Conservation (phyloP, 1,139 yeast species). For the Taphrina wiesneri region DNA sequence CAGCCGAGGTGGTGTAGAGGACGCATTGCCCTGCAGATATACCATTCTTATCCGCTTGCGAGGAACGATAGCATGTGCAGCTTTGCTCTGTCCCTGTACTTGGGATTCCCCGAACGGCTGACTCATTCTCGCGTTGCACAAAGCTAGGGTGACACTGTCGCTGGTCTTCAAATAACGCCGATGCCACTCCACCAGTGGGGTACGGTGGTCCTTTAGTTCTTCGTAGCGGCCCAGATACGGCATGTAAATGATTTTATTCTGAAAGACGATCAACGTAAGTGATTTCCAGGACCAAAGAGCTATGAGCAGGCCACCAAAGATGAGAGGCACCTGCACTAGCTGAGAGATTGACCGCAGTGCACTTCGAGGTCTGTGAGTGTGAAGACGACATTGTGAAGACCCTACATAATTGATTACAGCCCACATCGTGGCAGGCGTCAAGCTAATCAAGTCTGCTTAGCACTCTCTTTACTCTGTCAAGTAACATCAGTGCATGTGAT, state of each 20-base stretch:
- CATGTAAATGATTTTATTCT: conserved; percentile 31
- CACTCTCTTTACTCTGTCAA: too few species aligned
- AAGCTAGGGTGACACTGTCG: conserved; percentile 1
- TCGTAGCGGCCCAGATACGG: conserved; percentile 26
- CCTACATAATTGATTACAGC: too few species aligned
- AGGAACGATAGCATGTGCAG: neutral
- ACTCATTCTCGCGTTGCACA: neutral
- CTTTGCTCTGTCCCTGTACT: neutral
- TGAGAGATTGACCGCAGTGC: conserved; percentile 5
- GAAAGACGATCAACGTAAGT: conserved; percentile 22
- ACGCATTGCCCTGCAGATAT: conserved; percentile 31
- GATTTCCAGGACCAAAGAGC: conserved; percentile 30
- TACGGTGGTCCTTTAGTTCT: neutral
- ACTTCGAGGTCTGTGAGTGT: too few species aligned
- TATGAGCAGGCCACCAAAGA: conserved; percentile 20
- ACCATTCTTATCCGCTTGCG: neutral
- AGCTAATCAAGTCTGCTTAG: too few species aligned
- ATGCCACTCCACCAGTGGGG: neutral
- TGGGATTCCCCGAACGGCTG: too few species aligned
- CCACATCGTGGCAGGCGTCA: too few species aligned
- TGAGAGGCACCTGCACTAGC: conserved; percentile 17
- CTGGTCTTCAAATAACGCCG: neutral
- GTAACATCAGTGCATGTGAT: too few species aligned
- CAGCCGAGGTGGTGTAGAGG: conserved; percentile 22
- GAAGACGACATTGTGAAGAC: neutral